Conservation (phyloP, 306 rosid genomes). For the Abrus precatorius region DNA sequence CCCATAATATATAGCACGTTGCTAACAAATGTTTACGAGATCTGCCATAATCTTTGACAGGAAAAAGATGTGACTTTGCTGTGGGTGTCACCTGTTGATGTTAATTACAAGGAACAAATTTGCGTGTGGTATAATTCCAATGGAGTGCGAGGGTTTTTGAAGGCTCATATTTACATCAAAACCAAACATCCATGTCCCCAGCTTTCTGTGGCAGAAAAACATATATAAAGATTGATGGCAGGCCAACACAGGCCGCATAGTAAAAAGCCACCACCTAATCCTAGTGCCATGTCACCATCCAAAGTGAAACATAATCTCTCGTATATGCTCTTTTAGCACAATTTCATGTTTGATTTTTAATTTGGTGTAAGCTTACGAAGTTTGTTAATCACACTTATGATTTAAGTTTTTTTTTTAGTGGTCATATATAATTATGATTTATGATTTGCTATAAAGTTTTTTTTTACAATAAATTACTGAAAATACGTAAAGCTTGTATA, state of each 20-base stretch:
- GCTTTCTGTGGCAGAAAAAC: slow-evolving; percentile 36
- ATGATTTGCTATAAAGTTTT: too few relatives aligned
- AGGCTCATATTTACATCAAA: not conserved
- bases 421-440: too few relatives aligned
- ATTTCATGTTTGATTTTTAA: not conserved
- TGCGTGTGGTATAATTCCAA: not conserved
- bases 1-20: not conserved
- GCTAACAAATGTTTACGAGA: not conserved
- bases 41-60: slow-evolving; percentile 1
- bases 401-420: not conserved
- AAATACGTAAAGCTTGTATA: not conserved
- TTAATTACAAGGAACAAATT: not conserved
- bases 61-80: not conserved
- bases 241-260: slow-evolving; percentile 33
- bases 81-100: not conserved
- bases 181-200: slow-evolving; percentile 29
- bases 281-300: slow-evolving; percentile 20
- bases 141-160: not conserved
- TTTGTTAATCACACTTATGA: not conserved
- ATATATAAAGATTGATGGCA: slow-evolving; percentile 9
- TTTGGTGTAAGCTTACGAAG: not conserved
- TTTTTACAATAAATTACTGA: too few relatives aligned
- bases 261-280: slow-evolving; percentile 17
- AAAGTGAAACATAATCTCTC: not conserved
- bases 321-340: not conserved